Evolutionary conservation across 192 early-diverging fungal species (phyloP).

Genomic region (Coemansia sp.): DNA sequence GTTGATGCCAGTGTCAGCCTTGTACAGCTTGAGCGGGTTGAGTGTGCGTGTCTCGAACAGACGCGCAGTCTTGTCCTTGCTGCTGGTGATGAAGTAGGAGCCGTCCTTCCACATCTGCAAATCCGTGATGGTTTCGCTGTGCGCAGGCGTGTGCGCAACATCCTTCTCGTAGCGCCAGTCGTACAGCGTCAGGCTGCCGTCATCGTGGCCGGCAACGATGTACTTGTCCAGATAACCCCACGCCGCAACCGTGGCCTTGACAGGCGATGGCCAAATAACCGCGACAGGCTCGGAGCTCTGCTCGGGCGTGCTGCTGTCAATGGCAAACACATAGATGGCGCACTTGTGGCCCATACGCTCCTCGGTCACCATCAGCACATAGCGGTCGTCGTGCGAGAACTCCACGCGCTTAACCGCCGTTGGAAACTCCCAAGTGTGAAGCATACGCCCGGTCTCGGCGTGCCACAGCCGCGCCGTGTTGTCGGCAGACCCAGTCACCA

Average conservation of each 20-base stretch:
- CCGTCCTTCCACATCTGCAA: slow-evolving; percentile 89
- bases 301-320: slow-evolving; percentile 62
- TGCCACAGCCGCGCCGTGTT: slow-evolving; percentile 91
- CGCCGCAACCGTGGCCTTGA: slow-evolving; percentile 88
- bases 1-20: slow-evolving; percentile 88
- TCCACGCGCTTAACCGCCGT: slow-evolving; percentile 90
- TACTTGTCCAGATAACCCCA: slow-evolving; percentile 93
- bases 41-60: slow-evolving; percentile 87
- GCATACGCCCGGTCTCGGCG: slow-evolving; percentile 84
- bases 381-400: slow-evolving; percentile 87
- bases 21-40: slow-evolving; percentile 79
- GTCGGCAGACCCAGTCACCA: slow-evolving; percentile 90
- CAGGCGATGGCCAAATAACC: slow-evolving; percentile 68
- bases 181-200: slow-evolving; percentile 87
- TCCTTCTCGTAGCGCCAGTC: slow-evolving; percentile 80
- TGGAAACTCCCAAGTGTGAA: slow-evolving; percentile 88
- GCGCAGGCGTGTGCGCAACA: slow-evolving; percentile 59
- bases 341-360: slow-evolving; percentile 89
- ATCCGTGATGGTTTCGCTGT: slow-evolving; percentile 79
- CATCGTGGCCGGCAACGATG: slow-evolving; percentile 92
- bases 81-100: slow-evolving; percentile 92
- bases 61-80: slow-evolving; percentile 90
- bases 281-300: slow-evolving; percentile 78
- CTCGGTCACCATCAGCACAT: slow-evolving; percentile 92
- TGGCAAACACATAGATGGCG: slow-evolving; percentile 80